Percentiles rank a stretch among this genome's conserved stretches.
phyloP scores from a whole-genome alignment of 2,329 filamentous ascomycete species.

The Venturia nashicola region DNA sequence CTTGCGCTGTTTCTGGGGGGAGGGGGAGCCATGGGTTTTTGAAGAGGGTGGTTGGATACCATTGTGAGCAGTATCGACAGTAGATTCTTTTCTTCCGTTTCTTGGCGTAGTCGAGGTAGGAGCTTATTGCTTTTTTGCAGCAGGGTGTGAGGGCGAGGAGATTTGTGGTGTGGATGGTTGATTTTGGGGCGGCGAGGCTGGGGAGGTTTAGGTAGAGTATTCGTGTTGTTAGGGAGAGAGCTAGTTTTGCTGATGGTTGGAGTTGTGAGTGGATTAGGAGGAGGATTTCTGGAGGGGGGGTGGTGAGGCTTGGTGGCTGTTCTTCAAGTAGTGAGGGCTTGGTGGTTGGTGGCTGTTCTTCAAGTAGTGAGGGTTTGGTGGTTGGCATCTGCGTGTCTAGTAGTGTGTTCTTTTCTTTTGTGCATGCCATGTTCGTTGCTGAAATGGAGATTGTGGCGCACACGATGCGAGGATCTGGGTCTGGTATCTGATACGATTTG shows the following conservation, averaged over 20 bases:
- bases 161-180: conserved; percentile 13
- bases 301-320: conserved; percentile 7
- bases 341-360: neutral
- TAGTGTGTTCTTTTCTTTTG: neutral
- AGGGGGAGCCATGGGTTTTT: conserved; percentile 16
- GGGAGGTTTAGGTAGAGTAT: conserved; percentile 19
- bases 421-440: neutral
- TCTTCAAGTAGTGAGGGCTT: neutral
- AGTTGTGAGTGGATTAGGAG: conserved; percentile 22
- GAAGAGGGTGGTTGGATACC: conserved; percentile 20
- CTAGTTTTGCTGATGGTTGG: conserved; percentile 22
- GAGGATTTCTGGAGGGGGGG: conserved; percentile 25
- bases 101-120: conserved; percentile 15
- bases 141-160: conserved; percentile 15
- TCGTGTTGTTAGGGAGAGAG: conserved; percentile 25
- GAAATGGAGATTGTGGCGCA: too few relatives aligned
- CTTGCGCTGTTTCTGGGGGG: neutral
- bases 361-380: neutral
- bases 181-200: conserved; percentile 13
- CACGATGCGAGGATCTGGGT: too few relatives aligned
- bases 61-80: conserved; percentile 21
- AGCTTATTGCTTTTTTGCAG: conserved; percentile 19
- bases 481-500: too few relatives aligned
- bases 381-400: neutral
- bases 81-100: conserved; percentile 14